These are phyloP conservation scores for Verticillium nonalfalfae DNA, from an alignment of 2,329 filamentous ascomycete species.

Conservation along the genomic window DNA sequence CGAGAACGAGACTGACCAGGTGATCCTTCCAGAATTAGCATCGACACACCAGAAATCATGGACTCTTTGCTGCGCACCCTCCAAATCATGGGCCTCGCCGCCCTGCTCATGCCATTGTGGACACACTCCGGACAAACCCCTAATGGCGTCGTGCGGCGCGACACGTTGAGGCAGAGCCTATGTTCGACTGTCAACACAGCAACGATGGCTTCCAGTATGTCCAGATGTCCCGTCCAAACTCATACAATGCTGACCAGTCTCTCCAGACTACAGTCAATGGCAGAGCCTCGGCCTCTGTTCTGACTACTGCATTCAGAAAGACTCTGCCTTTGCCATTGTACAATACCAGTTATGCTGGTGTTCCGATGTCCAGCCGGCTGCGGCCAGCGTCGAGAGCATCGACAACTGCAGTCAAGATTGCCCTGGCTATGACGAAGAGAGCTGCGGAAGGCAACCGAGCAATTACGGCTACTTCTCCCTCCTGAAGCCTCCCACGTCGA, in stretches of 20 bases:
- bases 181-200: conserved; percentile 31
- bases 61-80: neutral
- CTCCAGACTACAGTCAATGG: conserved; percentile 44
- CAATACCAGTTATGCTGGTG: conserved; percentile 67
- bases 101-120: neutral
- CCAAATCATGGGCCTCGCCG: neutral
- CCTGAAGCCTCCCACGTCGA: conserved; percentile 29
- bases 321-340: conserved; percentile 63
- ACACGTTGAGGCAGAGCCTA: conserved; percentile 12
- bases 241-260: neutral
- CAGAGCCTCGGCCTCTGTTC: conserved; percentile 68
- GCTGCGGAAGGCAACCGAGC: conserved; percentile 47
- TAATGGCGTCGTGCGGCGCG: neutral
- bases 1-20: too few species aligned
- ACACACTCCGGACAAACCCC: neutral
- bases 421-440: conserved; percentile 54
- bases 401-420: conserved; percentile 51
- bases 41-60: neutral
- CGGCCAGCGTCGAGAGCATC: conserved; percentile 20
- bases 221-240: neutral
- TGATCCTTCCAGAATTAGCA: too few species aligned
- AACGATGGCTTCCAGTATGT: conserved; percentile 21
- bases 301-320: conserved; percentile 43
- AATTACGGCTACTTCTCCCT: conserved; percentile 62
- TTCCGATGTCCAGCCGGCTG: conserved; percentile 57